A percentile compares a stretch with the other conserved stretches of the same genome.
Evolutionary conservation across 306 rosid species (phyloP).

Genomic region (Biancaea sappan): DNA sequence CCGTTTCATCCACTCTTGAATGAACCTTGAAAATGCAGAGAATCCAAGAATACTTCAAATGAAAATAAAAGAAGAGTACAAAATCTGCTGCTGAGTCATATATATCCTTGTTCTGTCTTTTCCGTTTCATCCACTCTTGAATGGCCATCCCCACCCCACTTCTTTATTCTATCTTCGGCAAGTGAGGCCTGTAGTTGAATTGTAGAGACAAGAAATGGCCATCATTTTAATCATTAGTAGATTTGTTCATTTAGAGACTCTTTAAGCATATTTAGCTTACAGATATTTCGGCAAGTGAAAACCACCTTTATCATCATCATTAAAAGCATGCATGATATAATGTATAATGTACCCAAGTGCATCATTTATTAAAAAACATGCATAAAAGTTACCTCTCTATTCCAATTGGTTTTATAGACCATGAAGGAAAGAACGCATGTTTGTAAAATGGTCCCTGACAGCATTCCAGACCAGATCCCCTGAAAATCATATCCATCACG

Average conservation of each 20-base stretch:
- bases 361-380: too few relatives aligned
- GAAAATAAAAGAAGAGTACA: neutral
- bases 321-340: too few relatives aligned
- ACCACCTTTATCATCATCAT: too few relatives aligned
- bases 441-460: slow-evolving; percentile 60
- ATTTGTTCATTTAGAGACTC: neutral
- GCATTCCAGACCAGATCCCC: slow-evolving; percentile 79
- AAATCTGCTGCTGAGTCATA: neutral
- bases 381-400: slow-evolving; percentile 48
- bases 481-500: slow-evolving; percentile 10
- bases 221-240: neutral
- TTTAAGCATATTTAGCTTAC: too few relatives aligned
- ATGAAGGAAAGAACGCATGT: slow-evolving; percentile 51
- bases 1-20: neutral
- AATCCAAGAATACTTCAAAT: neutral
- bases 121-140: neutral
- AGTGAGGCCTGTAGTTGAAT: slow-evolving; percentile 34
- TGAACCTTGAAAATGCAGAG: neutral
- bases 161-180: slow-evolving; percentile 38
- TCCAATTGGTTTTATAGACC: slow-evolving; percentile 61
- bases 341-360: too few relatives aligned
- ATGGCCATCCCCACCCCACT: slow-evolving; percentile 31
- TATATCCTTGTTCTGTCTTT: neutral
- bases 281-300: too few relatives aligned
- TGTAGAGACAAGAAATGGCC: neutral